Evolutionary conservation across 176 grass and related monocot species (phyloP).

Genomic region (Zea luxurians): DNA sequence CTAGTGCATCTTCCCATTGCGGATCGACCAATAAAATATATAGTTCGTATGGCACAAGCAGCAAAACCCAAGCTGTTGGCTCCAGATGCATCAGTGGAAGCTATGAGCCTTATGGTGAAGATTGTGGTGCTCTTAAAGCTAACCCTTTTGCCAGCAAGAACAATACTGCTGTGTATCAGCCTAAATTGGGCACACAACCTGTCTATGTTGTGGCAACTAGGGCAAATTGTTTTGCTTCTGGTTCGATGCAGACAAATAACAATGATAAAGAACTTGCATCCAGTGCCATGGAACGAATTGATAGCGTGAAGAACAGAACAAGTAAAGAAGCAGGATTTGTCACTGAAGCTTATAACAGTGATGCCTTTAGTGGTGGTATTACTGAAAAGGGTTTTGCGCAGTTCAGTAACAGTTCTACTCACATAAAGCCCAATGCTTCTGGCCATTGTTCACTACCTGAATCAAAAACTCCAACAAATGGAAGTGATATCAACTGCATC

Average conservation of each 20-base stretch:
- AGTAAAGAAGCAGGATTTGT: slow-evolving; percentile 38
- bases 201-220: slow-evolving; percentile 38
- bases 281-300: slow-evolving; percentile 34
- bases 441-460: slow-evolving; percentile 30
- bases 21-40: slow-evolving; percentile 38
- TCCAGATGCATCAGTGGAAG: slow-evolving; percentile 37
- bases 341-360: slow-evolving; percentile 31
- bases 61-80: slow-evolving; percentile 23
- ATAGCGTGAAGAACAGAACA: slow-evolving; percentile 37
- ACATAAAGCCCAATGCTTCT: slow-evolving; percentile 33
- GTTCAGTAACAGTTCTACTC: slow-evolving; percentile 45
- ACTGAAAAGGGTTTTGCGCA: slow-evolving; percentile 44
- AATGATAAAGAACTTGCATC: slow-evolving; percentile 26
- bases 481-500: slow-evolving; percentile 36
- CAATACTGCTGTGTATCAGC: slow-evolving; percentile 14
- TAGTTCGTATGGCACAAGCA: slow-evolving; percentile 18
- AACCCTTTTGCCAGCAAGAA: slow-evolving; percentile 42
- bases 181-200: slow-evolving; percentile 28
- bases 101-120: slow-evolving; percentile 40
- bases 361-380: slow-evolving; percentile 27
- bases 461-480: slow-evolving; percentile 36
- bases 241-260: slow-evolving; percentile 34
- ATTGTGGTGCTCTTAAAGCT: slow-evolving; percentile 30
- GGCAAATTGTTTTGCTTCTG: slow-evolving; percentile 36
- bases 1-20: slow-evolving; percentile 34